These are phyloP conservation scores for Escovopsis weberi DNA, from an alignment of 2,329 filamentous ascomycete genomes.

Conservation along the genomic window DNA sequence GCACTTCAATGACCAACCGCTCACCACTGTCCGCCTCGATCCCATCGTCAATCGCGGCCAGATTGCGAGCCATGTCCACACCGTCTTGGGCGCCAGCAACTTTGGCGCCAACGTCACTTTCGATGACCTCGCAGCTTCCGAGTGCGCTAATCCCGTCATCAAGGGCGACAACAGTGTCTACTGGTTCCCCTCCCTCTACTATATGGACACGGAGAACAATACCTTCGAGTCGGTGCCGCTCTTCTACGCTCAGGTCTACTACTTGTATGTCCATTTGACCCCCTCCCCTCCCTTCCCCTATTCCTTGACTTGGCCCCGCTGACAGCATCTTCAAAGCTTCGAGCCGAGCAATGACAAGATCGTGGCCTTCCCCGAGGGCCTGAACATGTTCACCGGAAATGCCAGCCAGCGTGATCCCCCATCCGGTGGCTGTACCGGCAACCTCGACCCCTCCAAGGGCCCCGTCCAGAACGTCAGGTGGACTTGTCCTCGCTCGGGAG, in stretches of 20 bases:
- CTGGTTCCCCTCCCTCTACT: constrained; percentile 63
- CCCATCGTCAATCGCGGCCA: constrained; percentile 52
- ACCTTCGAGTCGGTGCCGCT: constrained; percentile 51
- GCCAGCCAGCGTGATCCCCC: constrained; percentile 42
- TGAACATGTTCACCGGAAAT: constrained; percentile 59
- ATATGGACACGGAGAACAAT: constrained; percentile 45
- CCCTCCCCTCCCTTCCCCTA: not conserved
- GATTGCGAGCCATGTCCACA: constrained; percentile 50
- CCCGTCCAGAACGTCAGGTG: constrained; percentile 40
- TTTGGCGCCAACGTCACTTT: constrained; percentile 50
- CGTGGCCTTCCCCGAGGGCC: constrained; percentile 52
- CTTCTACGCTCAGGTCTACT: constrained; percentile 65
- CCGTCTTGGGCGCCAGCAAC: constrained; percentile 54
- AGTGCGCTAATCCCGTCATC: constrained; percentile 57
- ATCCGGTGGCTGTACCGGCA: constrained; percentile 30
- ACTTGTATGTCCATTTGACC: constrained; percentile 36
- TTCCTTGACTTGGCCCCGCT: constrained; percentile 4
- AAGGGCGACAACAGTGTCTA: constrained; percentile 60
- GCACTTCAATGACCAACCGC: constrained; percentile 51
- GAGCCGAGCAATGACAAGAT: constrained; percentile 50
- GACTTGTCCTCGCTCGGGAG: constrained; percentile 43
- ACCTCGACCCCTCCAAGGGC: constrained; percentile 38
- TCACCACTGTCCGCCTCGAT: constrained; percentile 49
- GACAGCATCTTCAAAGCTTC: constrained; percentile 26
- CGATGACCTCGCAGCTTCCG: constrained; percentile 41